A percentile compares a stretch with the other conserved stretches of the same genome.
These are phyloP conservation scores for Graphium sp. DNA, from an alignment of 2,329 filamentous ascomycete species.

Conservation along the genomic window DNA sequence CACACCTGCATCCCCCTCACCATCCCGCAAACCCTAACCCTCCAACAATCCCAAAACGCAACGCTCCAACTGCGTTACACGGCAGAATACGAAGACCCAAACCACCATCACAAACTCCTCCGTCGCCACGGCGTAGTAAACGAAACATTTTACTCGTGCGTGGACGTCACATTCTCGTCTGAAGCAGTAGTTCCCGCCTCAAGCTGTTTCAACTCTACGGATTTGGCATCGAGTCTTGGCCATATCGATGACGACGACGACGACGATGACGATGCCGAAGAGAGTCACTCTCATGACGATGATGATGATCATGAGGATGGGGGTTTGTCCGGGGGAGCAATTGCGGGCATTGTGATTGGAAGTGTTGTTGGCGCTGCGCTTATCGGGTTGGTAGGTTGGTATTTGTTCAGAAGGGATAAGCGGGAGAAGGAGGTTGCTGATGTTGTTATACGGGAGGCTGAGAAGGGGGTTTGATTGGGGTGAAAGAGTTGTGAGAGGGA, in stretches of 20 bases:
- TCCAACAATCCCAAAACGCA: conserved; percentile 19
- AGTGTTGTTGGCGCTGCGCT: conserved; percentile 44
- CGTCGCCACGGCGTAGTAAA: conserved; percentile 8
- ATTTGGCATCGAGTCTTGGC: conserved; percentile 10
- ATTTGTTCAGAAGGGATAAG: conserved; percentile 1
- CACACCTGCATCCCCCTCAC: conserved; percentile 24
- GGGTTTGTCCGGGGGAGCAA: conserved; percentile 48
- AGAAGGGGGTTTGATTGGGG: too few species aligned
- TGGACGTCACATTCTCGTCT: conserved; percentile 28
- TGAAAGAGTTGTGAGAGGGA: too few species aligned
- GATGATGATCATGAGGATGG: conserved; percentile 6
- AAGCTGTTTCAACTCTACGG: conserved; percentile 26
- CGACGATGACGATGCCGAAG: background rate
- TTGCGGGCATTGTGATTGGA: conserved; percentile 62
- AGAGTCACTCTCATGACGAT: conserved; percentile 1
- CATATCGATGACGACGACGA: too few species aligned
- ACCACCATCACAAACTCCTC: conserved; percentile 7
- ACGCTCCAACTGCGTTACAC: conserved; percentile 31
- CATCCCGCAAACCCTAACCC: too few species aligned
- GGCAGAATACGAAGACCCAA: conserved; percentile 22
- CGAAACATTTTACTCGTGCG: conserved; percentile 30
- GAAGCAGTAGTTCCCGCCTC: too few species aligned
- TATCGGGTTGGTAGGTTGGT: conserved; percentile 15
- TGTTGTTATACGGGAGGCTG: too few species aligned
- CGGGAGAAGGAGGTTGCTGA: too few species aligned